phyloP scores from a whole-genome alignment of 78 protist genomes.

The Dictyostelium capitatum region DNA sequence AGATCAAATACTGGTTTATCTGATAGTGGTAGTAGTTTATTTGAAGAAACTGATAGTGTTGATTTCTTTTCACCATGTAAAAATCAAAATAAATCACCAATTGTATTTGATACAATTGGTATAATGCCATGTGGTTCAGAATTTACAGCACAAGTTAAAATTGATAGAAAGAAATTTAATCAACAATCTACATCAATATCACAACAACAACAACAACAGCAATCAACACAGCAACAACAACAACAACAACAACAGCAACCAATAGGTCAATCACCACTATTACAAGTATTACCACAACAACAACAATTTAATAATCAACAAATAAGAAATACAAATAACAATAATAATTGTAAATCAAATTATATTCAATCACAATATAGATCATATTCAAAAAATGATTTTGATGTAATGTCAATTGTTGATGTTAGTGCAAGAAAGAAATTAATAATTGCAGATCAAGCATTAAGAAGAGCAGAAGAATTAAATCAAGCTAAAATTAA shows the following conservation, averaged over 20 bases:
- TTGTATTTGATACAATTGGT: slow-evolving; percentile 56
- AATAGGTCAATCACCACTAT: neutral
- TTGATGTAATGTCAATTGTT: slow-evolving; percentile 56
- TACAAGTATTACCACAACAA: neutral
- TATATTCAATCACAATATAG: neutral
- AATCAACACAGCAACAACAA: neutral
- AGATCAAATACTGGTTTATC: slow-evolving; percentile 19
- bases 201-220: neutral
- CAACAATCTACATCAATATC: neutral
- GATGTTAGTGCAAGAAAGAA: slow-evolving; percentile 61
- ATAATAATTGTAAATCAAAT: neutral
- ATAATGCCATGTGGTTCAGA: slow-evolving; percentile 54
- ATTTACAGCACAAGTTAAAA: slow-evolving; percentile 26
- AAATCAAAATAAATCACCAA: slow-evolving; percentile 7
- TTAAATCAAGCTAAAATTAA: slow-evolving; percentile 63
- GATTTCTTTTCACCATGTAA: slow-evolving; percentile 14
- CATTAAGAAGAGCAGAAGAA: slow-evolving; percentile 70
- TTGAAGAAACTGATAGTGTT: slow-evolving; percentile 18
- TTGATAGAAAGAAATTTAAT: neutral
- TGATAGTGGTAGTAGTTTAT: slow-evolving; percentile 7
- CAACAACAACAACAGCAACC: neutral
- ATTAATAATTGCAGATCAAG: slow-evolving; percentile 47
- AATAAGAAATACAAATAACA: neutral
- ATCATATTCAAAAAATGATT: slow-evolving; percentile 2
- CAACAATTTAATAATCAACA: neutral